These are phyloP conservation scores for Dioscorea cayenensis DNA, from an alignment of 116 monocot genomes.

Conservation along the genomic window DNA sequence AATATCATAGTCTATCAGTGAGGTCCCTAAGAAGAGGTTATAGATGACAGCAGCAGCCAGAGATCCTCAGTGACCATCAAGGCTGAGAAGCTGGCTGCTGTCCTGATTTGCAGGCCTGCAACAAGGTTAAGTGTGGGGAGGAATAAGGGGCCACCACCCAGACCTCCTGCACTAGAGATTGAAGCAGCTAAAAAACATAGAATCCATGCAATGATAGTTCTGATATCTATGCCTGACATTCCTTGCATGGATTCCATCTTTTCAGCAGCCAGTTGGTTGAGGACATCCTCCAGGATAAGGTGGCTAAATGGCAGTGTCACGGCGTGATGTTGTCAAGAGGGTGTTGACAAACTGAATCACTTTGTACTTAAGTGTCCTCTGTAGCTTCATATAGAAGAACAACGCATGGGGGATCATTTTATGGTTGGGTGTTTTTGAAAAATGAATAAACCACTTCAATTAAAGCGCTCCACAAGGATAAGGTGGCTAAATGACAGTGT, in stretches of 20 bases:
- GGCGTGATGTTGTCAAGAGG: too few species aligned
- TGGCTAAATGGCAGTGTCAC: neutral
- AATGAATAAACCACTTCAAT: too few species aligned
- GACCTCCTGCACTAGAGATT: constrained; percentile 71
- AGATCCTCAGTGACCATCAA: constrained; percentile 77
- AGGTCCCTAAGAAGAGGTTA: constrained; percentile 19
- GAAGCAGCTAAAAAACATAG: constrained; percentile 60
- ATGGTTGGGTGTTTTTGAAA: too few species aligned
- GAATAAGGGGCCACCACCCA: constrained; percentile 82
- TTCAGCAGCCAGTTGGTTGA: neutral
- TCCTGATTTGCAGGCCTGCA: constrained; percentile 55
- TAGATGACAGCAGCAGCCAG: constrained; percentile 40
- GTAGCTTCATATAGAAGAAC: too few species aligned
- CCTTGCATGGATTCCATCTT: neutral
- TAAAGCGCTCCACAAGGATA: too few species aligned
- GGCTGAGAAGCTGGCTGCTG: constrained; percentile 49
- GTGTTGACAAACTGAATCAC: too few species aligned
- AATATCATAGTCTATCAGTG: constrained; percentile 56
- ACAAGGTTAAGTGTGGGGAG: constrained; percentile 75
- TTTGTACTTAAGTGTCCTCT: too few species aligned
- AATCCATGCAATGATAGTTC: constrained; percentile 15
- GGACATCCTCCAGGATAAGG: neutral
- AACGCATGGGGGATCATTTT: too few species aligned
- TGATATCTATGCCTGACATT: neutral
- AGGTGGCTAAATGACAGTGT: too few species aligned